These are phyloP conservation scores for Scleromitrula shiraiana DNA, from an alignment of 2,329 filamentous ascomycete genomes.

Conservation along the genomic window DNA sequence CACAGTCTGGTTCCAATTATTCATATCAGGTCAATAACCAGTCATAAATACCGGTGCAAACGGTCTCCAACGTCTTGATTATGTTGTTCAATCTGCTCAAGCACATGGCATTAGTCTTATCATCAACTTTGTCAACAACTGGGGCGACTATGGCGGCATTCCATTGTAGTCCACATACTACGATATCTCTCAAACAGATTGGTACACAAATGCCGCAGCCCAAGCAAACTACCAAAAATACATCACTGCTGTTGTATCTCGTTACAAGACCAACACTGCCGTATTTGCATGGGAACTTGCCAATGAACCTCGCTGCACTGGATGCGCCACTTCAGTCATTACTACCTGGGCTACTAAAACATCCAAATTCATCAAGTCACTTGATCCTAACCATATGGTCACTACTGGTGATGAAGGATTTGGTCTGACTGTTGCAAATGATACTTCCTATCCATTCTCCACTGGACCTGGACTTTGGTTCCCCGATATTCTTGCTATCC, in stretches of 20 bases:
- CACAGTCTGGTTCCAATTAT: constrained; percentile 36
- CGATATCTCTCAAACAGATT: constrained; percentile 38
- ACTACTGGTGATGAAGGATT: constrained; percentile 58
- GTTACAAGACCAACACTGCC: constrained; percentile 50
- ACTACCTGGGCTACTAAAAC: constrained; percentile 51
- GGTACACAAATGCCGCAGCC: constrained; percentile 47
- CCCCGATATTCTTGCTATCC: constrained; percentile 36
- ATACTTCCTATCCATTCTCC: constrained; percentile 37
- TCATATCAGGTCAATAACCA: constrained; percentile 37
- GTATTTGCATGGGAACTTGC: constrained; percentile 63
- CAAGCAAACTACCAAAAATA: constrained; percentile 53
- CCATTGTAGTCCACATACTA: constrained; percentile 48
- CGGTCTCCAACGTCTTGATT: constrained; percentile 57
- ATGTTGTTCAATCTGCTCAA: constrained; percentile 53
- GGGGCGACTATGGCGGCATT: constrained; percentile 61
- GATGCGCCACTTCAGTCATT: constrained; percentile 50
- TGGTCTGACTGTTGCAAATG: constrained; percentile 29
- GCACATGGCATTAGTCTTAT: constrained; percentile 54
- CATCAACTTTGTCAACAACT: constrained; percentile 61
- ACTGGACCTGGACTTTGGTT: constrained; percentile 38
- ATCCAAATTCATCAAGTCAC: constrained; percentile 54
- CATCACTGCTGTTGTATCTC: constrained; percentile 48
- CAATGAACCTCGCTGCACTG: constrained; percentile 59
- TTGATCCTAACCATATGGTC: constrained; percentile 55
- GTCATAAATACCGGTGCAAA: constrained; percentile 57